phyloP scores from a whole-genome alignment of 2,329 filamentous ascomycete species.

The Penicillium sp. region DNA sequence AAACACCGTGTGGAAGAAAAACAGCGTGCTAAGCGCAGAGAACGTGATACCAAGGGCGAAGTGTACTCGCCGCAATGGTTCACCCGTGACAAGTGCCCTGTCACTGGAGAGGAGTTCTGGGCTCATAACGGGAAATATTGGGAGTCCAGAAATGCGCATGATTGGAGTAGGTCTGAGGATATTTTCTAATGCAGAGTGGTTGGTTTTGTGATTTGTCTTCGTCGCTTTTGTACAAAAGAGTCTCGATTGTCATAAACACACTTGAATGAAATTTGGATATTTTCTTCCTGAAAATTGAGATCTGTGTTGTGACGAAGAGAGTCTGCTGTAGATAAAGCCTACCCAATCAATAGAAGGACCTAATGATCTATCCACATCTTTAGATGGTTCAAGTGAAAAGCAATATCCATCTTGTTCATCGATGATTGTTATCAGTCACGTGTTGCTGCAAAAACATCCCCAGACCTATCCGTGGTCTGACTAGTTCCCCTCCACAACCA shows the following conservation, averaged over 20 bases:
- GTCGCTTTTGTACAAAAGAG: slow-evolving; percentile 14
- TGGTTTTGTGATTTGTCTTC: neutral
- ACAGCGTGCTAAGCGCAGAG: slow-evolving; percentile 72
- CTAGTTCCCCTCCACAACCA: slow-evolving; percentile 8
- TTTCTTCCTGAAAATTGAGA: neutral
- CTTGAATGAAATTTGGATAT: slow-evolving; percentile 5
- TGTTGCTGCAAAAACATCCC: slow-evolving; percentile 13
- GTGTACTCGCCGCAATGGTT: slow-evolving; percentile 89
- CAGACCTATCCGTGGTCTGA: slow-evolving; percentile 7
- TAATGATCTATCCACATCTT: neutral
- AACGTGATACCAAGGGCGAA: slow-evolving; percentile 73
- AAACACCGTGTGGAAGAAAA: slow-evolving; percentile 94
- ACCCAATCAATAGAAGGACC: neutral
- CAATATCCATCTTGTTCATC: neutral
- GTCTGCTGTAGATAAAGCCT: neutral
- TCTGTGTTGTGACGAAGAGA: neutral
- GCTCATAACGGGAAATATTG: slow-evolving; percentile 87
- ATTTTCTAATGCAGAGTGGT: slow-evolving; percentile 57
- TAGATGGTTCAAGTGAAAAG: neutral
- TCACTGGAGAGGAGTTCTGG: slow-evolving; percentile 90
- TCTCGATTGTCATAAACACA: slow-evolving; percentile 13
- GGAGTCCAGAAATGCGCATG: slow-evolving; percentile 60
- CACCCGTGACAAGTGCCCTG: slow-evolving; percentile 64
- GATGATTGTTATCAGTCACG: slow-evolving; percentile 17
- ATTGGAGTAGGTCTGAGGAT: slow-evolving; percentile 73